These are phyloP conservation scores for Ceratorhiza oryzae-sativae DNA, from an alignment of 1,284 basidiomycete species.

Conservation along the genomic window DNA sequence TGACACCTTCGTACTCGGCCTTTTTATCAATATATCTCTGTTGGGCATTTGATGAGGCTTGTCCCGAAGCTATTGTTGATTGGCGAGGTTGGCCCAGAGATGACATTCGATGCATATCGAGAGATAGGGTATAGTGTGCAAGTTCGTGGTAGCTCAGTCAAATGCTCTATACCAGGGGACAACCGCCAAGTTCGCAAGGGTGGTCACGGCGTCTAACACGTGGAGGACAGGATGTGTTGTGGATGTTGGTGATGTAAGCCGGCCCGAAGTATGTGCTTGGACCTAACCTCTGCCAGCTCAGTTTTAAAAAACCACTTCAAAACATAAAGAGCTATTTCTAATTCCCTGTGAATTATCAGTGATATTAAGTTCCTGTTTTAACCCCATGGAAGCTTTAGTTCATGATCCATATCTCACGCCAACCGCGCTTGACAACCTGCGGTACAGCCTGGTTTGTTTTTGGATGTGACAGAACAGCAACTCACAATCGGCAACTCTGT, in stretches of 20 bases:
- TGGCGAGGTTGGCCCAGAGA: constrained; percentile 33
- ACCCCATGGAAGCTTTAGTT: constrained; percentile 2
- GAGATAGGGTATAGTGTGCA: background rate
- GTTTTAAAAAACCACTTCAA: background rate
- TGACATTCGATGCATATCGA: constrained; percentile 30
- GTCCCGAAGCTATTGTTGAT: constrained; percentile 33
- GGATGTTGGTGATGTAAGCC: background rate
- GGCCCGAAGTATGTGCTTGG: background rate
- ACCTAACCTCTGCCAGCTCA: background rate
- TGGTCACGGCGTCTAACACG: background rate
- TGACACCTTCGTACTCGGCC: constrained; percentile 42
- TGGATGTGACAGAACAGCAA: background rate
- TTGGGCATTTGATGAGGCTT: constrained; percentile 31
- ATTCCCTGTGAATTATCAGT: too few relatives aligned
- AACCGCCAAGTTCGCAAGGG: too few relatives aligned
- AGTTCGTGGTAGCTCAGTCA: too few relatives aligned
- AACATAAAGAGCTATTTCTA: background rate
- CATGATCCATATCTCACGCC: constrained; percentile 31
- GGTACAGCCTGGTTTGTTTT: background rate
- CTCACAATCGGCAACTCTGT: background rate
- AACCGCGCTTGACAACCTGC: constrained; percentile 19
- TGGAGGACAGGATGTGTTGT: background rate
- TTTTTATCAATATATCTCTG: constrained; percentile 41
- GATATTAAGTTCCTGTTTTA: background rate
- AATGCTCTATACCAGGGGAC: background rate